phyloP scores from a whole-genome alignment of 495 filamentous ascomycete species.

The Neurospora sp. region DNA sequence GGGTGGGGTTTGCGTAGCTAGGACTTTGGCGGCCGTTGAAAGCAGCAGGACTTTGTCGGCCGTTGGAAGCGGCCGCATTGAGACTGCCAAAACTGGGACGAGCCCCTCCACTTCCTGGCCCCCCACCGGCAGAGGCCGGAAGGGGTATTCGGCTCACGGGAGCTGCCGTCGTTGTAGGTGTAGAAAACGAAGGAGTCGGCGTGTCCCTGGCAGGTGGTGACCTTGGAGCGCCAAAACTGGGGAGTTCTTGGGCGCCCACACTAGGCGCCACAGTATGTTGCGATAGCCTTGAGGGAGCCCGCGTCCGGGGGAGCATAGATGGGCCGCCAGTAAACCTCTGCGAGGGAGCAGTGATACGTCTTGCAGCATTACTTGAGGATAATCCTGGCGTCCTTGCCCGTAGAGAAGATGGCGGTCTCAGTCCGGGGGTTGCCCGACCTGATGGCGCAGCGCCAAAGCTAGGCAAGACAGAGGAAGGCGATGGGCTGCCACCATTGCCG shows the following conservation, averaged over 20 bases:
- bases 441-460: conserved; percentile 7
- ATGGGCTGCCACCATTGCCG: conserved; percentile 2
- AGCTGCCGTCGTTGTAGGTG: not conserved
- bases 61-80: not conserved
- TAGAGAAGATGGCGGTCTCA: not conserved
- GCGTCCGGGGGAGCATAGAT: conserved; percentile 4
- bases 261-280: not conserved
- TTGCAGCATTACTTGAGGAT: not conserved
- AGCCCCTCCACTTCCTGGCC: not conserved
- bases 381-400: not conserved
- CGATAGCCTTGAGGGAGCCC: not conserved
- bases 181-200: not conserved
- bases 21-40: conserved; percentile 3
- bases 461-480: not conserved
- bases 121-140: conserved; percentile 8
- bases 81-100: not conserved
- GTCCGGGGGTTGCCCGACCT: not conserved
- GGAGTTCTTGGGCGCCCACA: conserved; percentile 26
- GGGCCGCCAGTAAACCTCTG: conserved; percentile 23
- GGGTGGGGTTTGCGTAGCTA: conserved; percentile 1
- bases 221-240: conserved; percentile 44
- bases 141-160: conserved; percentile 29
- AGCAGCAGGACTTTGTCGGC: not conserved
- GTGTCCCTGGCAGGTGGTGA: conserved; percentile 14
- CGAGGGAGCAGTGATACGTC: conserved; percentile 30